phyloP scores from a whole-genome alignment of 1,284 basidiomycete species.

The Boletus mariae region DNA sequence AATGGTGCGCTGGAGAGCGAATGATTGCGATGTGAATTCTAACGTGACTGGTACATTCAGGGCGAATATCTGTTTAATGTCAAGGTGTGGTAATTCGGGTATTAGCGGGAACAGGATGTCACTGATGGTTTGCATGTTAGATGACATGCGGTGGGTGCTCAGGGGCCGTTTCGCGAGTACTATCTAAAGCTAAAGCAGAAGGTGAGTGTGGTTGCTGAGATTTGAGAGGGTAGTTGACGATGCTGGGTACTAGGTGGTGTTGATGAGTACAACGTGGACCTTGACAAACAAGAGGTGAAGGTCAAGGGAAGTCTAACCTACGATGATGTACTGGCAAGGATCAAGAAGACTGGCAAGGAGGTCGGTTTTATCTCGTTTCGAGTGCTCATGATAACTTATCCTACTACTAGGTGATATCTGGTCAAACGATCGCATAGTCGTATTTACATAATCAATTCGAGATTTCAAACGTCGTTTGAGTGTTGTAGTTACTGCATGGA shows the following conservation, averaged over 20 bases:
- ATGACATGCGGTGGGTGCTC: conserved; percentile 86
- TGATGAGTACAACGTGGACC: conserved; percentile 51
- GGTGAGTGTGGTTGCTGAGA: conserved; percentile 39
- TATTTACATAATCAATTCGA: background rate
- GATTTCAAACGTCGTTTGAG: too few relatives aligned
- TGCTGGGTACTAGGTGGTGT: conserved; percentile 41
- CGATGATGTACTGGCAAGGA: conserved; percentile 67
- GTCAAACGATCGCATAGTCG: background rate
- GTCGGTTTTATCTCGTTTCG: conserved; percentile 30
- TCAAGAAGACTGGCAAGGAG: conserved; percentile 87
- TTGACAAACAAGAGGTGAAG: conserved; percentile 69
- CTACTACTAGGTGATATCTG: conserved; percentile 12
- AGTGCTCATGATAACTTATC: background rate
- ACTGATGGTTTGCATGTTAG: conserved; percentile 34
- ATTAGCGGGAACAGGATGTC: background rate
- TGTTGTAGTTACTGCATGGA: too few relatives aligned
- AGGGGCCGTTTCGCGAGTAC: conserved; percentile 69
- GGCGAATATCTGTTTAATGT: conserved; percentile 29
- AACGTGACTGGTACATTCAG: conserved; percentile 7
- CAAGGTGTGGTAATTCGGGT: conserved; percentile 21
- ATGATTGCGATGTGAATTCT: conserved; percentile 1
- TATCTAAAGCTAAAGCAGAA: conserved; percentile 53
- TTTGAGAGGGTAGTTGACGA: conserved; percentile 4
- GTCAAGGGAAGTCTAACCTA: conserved; percentile 64
- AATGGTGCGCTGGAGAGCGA: conserved; percentile 22